Percentiles rank a stretch among this genome's conserved stretches.
These are phyloP conservation scores for Xylaria telfairii DNA, from an alignment of 495 filamentous ascomycete species.

Conservation along the genomic window DNA sequence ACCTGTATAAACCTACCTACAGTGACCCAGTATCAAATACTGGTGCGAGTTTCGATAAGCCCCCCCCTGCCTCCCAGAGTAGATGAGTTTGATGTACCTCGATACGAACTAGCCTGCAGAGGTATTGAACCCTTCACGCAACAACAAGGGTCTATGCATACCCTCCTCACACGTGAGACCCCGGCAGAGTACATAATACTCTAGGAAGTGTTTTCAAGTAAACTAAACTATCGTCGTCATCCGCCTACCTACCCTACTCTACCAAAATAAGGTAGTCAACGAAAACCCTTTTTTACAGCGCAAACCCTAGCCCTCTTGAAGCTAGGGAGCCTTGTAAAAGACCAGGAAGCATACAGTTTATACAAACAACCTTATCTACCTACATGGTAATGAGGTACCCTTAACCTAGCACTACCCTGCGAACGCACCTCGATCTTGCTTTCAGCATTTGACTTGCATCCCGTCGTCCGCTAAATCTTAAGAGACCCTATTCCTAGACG, in stretches of 20 bases:
- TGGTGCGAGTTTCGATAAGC: too few species aligned
- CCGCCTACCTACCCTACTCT: too few species aligned
- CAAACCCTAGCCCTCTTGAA: not conserved
- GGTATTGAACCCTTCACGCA: too few species aligned
- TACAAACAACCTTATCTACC: not conserved
- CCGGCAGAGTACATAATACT: not conserved
- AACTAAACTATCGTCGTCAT: not conserved
- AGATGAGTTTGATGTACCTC: too few species aligned
- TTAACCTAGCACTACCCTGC: not conserved
- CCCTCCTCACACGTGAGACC: too few species aligned
- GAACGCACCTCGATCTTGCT: too few species aligned
- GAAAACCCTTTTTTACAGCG: not conserved
- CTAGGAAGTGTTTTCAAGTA: not conserved
- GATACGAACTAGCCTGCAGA: too few species aligned
- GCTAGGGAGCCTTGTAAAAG: not conserved
- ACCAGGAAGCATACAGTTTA: not conserved
- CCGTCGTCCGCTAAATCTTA: not conserved
- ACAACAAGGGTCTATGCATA: too few species aligned
- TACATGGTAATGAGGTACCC: too few species aligned
- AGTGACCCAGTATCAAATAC: too few species aligned
- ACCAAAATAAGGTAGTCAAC: not conserved
- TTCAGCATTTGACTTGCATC: not conserved
- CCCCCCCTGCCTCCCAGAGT: too few species aligned
- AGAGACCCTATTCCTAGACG: not conserved
- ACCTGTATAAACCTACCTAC: too few species aligned